Evolutionary conservation across 208 protist genomes (phyloP), one percentile per base, ranked within the genome.

Genomic region (Leishmania martiniquensis): DNA sequence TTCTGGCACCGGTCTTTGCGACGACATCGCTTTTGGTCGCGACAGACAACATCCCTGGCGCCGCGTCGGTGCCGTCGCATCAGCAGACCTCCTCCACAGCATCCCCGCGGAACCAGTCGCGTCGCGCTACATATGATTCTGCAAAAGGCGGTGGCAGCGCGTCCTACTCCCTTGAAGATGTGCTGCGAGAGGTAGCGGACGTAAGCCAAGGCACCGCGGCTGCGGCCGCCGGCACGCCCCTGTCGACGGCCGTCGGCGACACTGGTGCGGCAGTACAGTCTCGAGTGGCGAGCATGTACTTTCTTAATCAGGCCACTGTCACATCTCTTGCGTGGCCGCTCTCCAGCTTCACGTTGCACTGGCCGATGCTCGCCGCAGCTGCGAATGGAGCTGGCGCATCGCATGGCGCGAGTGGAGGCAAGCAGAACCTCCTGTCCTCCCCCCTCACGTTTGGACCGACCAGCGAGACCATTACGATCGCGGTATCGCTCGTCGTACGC

Each of bases 1-100:
- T 93, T 3, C 66, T 93, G 10, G 62, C 86, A 0, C 89, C 89
- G 15, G 75, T 93, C 62, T 85, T 93, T 12, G 79, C 88, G 20
- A 42, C 34, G 32, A 49, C 81, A 29, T 55, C 81, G 1, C 32
- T 76, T 15, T 42, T 45, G 39, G n/a, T 49, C 34, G 32, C 71
- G 17, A 66, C 71, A 7, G 65, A 69, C 39, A 51, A 17, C 25
- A 25, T 69, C 39, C 34, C 42, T 5, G 42, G 42, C 10, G 25
- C 65, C 22, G 39, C 39, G 39, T 29, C 13, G 55, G n/a, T n/a
- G 55, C 29, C 55, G 55, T 22, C 25, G 65, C 32, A 13, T 49
- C 65, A 49, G 42, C 54, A 66, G 32, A 29, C 47, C 2, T 44
- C 68, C 4, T 22, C 44, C 39, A 37, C 70, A 49, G 22, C 52